A percentile compares a stretch with the other conserved stretches of the same genome.
phyloP scores from a whole-genome alignment of 805 yeast species.

The Lachancea fermentati region DNA sequence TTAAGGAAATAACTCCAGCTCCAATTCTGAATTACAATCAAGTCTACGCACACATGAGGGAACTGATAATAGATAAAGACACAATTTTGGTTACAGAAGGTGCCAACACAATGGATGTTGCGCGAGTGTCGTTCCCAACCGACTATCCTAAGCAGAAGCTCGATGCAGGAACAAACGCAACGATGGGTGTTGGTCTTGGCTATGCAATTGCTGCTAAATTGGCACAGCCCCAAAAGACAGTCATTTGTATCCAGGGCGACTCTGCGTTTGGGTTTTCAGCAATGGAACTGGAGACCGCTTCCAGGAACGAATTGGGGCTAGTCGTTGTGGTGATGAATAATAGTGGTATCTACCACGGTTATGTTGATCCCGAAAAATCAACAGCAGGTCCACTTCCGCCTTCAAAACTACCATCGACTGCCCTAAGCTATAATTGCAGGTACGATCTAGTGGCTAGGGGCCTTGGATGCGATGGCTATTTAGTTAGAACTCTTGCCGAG shows the following conservation, averaged over 20 bases:
- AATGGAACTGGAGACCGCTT: constrained; percentile 67
- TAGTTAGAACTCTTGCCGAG: constrained; percentile 39
- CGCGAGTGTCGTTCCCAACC: constrained; percentile 56
- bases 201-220: constrained; percentile 60
- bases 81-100: constrained; percentile 57
- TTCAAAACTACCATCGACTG: constrained; percentile 49
- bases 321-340: constrained; percentile 65
- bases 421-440: constrained; percentile 48
- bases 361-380: constrained; percentile 32
- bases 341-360: constrained; percentile 67
- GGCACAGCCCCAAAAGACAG: constrained; percentile 38
- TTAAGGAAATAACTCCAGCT: constrained; percentile 29
- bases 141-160: constrained; percentile 46
- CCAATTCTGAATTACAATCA: constrained; percentile 44
- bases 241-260: constrained; percentile 65
- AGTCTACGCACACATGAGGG: constrained; percentile 46
- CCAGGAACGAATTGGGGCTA: constrained; percentile 47
- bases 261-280: constrained; percentile 75
- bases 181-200: constrained; percentile 73
- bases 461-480: constrained; percentile 51
- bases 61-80: constrained; percentile 32
- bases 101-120: constrained; percentile 73
- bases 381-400: constrained; percentile 13
- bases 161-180: constrained; percentile 73
- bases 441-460: constrained; percentile 53